A percentile compares a stretch with the other conserved stretches of the same genome.
phyloP scores from a whole-genome alignment of 129 eudicot genomes.

The Arctium lappa region DNA sequence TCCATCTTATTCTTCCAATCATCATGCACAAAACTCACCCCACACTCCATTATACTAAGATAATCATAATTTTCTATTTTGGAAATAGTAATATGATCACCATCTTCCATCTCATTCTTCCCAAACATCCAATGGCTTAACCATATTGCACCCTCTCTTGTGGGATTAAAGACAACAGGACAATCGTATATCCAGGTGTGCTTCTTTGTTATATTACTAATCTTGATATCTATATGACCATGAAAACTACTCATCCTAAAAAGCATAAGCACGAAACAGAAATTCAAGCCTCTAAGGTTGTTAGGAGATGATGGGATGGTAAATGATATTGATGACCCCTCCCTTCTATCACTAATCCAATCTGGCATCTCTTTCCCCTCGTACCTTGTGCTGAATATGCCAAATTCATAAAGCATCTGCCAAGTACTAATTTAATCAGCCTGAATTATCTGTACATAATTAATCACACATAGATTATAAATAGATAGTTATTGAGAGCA shows the following conservation, averaged over 20 bases:
- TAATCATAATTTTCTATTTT: too few relatives aligned
- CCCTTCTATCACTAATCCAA: not conserved
- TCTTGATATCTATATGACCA: not conserved
- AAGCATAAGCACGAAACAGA: not conserved
- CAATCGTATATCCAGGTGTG: not conserved
- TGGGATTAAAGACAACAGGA: not conserved
- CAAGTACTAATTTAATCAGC: not conserved
- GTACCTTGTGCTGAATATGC: not conserved
- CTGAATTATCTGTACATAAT: not conserved
- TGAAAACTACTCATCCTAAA: not conserved
- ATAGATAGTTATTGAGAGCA: not conserved
- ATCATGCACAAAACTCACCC: not conserved
- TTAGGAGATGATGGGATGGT: too few relatives aligned
- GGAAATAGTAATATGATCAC: not conserved
- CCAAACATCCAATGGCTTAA: not conserved
- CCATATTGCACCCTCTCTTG: not conserved
- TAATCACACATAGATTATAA: not conserved
- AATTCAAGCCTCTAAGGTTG: not conserved
- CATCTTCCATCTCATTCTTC: not conserved
- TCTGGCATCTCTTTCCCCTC: not conserved
- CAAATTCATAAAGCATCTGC: slow-evolving; percentile 10
- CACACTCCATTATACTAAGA: not conserved
- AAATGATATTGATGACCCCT: not conserved
- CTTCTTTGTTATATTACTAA: not conserved
- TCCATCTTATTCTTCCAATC: too few relatives aligned